These are phyloP conservation scores for Penicillium odoratum DNA, from an alignment of 495 filamentous ascomycete species.

Conservation along the genomic window DNA sequence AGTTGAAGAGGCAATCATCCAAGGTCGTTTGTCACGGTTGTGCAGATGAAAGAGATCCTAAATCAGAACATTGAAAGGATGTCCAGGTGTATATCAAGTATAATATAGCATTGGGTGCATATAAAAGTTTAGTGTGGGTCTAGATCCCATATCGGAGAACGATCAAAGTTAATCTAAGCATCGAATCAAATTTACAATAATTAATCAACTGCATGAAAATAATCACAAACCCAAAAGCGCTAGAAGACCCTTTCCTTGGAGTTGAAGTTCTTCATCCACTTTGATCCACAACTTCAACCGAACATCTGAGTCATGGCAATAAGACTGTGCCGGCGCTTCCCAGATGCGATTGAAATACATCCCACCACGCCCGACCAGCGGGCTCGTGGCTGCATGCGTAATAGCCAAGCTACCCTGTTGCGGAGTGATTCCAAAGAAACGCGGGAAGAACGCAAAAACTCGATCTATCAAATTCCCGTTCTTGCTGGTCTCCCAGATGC, in stretches of 20 bases:
- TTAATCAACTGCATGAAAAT: too few species aligned
- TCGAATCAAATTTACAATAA: too few species aligned
- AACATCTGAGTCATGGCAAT: slow-evolving; percentile 18
- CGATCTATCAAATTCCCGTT: not conserved
- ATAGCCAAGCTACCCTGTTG: slow-evolving; percentile 30
- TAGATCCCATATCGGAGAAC: not conserved
- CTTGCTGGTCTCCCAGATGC: slow-evolving; percentile 18
- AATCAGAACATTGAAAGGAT: not conserved
- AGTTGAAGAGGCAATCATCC: not conserved
- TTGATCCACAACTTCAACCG: slow-evolving; percentile 22
- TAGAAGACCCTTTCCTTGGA: slow-evolving; percentile 6
- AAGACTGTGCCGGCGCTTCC: slow-evolving; percentile 16
- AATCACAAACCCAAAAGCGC: slow-evolving; percentile 3
- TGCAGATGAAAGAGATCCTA: not conserved
- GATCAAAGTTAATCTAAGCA: not conserved
- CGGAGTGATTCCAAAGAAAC: slow-evolving; percentile 20
- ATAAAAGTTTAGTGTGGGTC: not conserved
- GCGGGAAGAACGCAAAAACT: slow-evolving; percentile 4
- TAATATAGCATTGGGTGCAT: not conserved
- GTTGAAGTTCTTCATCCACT: slow-evolving; percentile 19
- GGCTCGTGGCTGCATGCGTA: slow-evolving; percentile 22
- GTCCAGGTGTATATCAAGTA: not conserved
- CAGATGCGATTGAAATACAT: slow-evolving; percentile 33
- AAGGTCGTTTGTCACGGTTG: not conserved
- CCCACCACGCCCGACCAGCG: slow-evolving; percentile 26